phyloP scores from a whole-genome alignment of 2,329 filamentous ascomycete species.

The Aspergillus fumigatiaffinis region DNA sequence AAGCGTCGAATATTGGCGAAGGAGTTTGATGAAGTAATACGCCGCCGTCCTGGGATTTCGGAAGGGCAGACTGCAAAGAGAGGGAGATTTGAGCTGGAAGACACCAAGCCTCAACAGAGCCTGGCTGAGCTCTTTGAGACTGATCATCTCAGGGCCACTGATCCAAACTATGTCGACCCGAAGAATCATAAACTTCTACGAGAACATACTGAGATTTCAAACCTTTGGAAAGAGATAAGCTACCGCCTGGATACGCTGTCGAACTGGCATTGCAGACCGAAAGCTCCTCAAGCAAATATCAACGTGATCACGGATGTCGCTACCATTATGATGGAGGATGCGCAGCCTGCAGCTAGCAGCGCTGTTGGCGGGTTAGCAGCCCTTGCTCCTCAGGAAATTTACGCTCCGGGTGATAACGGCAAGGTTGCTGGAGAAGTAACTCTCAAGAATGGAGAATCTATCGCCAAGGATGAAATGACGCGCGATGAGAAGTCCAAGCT shows the following conservation, averaged over 20 bases:
- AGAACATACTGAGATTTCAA: constrained; percentile 78
- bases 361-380: constrained; percentile 57
- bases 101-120: constrained; percentile 80
- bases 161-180: constrained; percentile 76
- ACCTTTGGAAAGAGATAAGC: constrained; percentile 76
- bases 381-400: constrained; percentile 92
- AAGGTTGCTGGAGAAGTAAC: constrained; percentile 66
- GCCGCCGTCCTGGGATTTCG: constrained; percentile 71
- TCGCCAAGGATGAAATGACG: constrained; percentile 80
- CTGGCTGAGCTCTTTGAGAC: constrained; percentile 93
- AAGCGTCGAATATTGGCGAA: constrained; percentile 85
- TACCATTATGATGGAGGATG: constrained; percentile 93
- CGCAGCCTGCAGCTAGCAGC: constrained; percentile 76
- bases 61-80: constrained; percentile 61
- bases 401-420: constrained; percentile 69
- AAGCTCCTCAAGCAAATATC: constrained; percentile 73
- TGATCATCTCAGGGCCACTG: constrained; percentile 73
- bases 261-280: constrained; percentile 94
- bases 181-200: constrained; percentile 77
- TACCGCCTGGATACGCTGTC: constrained; percentile 81
- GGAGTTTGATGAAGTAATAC: constrained; percentile 88
- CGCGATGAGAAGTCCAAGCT: constrained; percentile 77
- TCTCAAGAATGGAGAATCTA: constrained; percentile 69
- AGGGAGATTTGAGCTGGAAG: constrained; percentile 75
- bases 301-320: constrained; percentile 87